phyloP scores from a whole-genome alignment of 75 land plant genomes.

The Picea glauca region DNA sequence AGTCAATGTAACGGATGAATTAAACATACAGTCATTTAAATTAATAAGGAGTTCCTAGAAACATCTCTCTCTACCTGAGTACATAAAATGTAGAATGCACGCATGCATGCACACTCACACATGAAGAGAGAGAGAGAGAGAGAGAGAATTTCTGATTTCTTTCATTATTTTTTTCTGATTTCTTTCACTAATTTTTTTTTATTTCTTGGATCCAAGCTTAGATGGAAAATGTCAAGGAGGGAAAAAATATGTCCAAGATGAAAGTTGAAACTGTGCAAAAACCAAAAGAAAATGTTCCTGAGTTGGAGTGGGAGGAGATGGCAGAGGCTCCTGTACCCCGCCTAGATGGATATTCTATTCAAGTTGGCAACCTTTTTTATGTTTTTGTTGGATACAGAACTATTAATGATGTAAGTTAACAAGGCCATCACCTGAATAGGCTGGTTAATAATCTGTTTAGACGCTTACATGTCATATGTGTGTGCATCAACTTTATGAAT shows the following conservation, averaged over 20 bases:
- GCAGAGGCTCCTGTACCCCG: conserved; percentile 82
- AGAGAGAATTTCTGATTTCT: background rate
- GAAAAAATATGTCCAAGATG: background rate
- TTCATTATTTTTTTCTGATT: background rate
- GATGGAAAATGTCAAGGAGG: conserved; percentile 2
- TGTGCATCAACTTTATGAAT: too few relatives aligned
- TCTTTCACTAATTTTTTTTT: background rate
- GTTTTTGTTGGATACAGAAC: conserved; percentile 92
- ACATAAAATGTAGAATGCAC: background rate
- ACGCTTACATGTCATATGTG: too few relatives aligned
- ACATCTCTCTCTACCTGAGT: background rate
- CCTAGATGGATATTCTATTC: conserved; percentile 88
- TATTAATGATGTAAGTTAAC: conserved; percentile 65
- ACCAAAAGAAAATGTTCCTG: background rate
- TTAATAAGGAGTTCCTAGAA: background rate
- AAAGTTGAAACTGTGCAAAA: background rate
- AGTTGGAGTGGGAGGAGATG: conserved; percentile 85
- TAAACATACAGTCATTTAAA: background rate
- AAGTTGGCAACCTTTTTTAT: conserved; percentile 72
- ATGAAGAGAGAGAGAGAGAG: background rate
- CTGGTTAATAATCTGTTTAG: background rate
- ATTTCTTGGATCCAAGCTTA: background rate
- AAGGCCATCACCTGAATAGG: background rate
- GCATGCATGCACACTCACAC: background rate
- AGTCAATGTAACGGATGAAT: background rate